Percentiles rank a stretch among this genome's conserved stretches.
Evolutionary conservation across 2,329 filamentous ascomycete genomes (phyloP).

Genomic region (Curvularia lunata): DNA sequence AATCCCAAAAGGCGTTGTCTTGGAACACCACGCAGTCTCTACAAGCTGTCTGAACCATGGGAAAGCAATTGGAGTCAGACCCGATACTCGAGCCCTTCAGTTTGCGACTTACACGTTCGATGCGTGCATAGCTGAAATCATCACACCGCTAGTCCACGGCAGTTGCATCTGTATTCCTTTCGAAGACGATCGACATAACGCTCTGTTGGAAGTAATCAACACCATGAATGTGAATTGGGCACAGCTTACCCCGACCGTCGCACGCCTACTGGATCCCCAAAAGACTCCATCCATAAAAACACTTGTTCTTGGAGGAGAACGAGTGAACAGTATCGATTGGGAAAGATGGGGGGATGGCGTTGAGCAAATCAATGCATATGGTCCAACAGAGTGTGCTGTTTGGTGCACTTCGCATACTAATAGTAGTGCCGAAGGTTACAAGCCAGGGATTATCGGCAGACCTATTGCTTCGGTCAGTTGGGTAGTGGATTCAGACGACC

Average conservation of each 20-base stretch:
- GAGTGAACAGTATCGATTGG: background rate
- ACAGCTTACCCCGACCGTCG: background rate
- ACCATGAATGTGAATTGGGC: background rate
- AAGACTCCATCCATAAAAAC: background rate
- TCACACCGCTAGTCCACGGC: slow-evolving; percentile 62
- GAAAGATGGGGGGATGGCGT: background rate
- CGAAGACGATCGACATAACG: background rate
- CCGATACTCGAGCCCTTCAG: background rate
- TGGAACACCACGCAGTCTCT: slow-evolving; percentile 63
- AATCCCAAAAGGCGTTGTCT: slow-evolving; percentile 63
- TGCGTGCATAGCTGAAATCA: slow-evolving; percentile 60
- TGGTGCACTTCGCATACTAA: background rate
- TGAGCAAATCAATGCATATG: background rate
- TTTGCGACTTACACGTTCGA: slow-evolving; percentile 47
- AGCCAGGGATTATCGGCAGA: background rate
- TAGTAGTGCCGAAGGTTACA: background rate
- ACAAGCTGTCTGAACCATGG: background rate
- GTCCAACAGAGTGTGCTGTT: slow-evolving; percentile 31
- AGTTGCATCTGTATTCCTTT: slow-evolving; percentile 50
- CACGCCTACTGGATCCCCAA: background rate
- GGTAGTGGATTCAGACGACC: slow-evolving; percentile 33
- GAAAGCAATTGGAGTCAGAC: background rate
- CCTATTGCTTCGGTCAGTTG: slow-evolving; percentile 41
- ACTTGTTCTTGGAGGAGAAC: background rate
- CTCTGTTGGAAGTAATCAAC: background rate